A percentile compares a stretch with the other conserved stretches of the same genome.
phyloP scores from a whole-genome alignment of 1,284 basidiomycete genomes.

The Cutaneotrichosporon daszewskae region DNA sequence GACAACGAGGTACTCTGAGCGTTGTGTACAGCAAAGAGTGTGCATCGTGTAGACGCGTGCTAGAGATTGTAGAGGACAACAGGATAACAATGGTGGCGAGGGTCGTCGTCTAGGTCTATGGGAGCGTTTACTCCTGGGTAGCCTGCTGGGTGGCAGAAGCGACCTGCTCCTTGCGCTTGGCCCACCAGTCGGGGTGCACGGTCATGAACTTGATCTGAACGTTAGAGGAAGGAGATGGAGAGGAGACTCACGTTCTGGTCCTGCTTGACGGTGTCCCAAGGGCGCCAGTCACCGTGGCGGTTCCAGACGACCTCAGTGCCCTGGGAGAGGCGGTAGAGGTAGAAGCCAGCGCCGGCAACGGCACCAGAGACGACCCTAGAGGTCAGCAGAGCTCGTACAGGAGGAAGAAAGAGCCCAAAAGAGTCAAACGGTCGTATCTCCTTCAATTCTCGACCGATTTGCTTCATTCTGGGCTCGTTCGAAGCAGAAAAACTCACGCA shows the following conservation, averaged over 20 bases:
- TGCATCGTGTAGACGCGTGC: too few species aligned
- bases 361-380: constrained; percentile 37
- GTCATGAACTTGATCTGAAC: constrained; percentile 36
- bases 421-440: too few species aligned
- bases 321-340: constrained; percentile 41
- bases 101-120: too few species aligned
- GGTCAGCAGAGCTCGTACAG: neutral
- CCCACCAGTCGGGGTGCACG: constrained; percentile 38
- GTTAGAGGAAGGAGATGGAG: constrained; percentile 2
- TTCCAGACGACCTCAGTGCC: constrained; percentile 46
- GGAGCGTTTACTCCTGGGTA: neutral
- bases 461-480: neutral
- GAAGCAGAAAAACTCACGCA: constrained; percentile 20
- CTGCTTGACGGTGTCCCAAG: constrained; percentile 45
- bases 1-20: too few species aligned
- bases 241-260: constrained; percentile 37
- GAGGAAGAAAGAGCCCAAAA: neutral
- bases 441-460: neutral
- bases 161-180: constrained; percentile 29
- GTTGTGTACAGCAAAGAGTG: too few species aligned
- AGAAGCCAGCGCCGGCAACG: constrained; percentile 34
- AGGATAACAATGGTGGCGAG: neutral
- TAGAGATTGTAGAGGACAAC: constrained; percentile 3
- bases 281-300: constrained; percentile 41
- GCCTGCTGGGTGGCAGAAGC: constrained; percentile 6